These are phyloP conservation scores for Penicillium arizonense DNA, from an alignment of 495 filamentous ascomycete genomes.

Conservation along the genomic window DNA sequence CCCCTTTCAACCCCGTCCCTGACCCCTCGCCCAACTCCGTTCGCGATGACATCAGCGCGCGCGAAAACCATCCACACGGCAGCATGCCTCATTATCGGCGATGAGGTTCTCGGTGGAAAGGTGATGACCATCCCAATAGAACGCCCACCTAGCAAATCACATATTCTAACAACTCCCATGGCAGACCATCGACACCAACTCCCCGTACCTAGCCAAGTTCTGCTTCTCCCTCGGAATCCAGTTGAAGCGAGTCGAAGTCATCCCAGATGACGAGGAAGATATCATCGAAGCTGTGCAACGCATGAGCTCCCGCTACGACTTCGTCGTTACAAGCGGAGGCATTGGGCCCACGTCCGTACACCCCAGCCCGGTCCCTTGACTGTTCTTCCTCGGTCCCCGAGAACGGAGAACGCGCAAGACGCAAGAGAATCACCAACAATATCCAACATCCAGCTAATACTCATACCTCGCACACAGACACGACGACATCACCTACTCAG, in stretches of 20 bases:
- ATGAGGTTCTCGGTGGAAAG: constrained; percentile 97
- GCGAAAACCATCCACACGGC: constrained; percentile 78
- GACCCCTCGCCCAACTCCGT: constrained; percentile 18
- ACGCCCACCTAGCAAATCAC: background rate
- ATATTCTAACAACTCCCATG: background rate
- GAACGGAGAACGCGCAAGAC: background rate
- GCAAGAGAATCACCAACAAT: no score
- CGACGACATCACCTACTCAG: constrained; percentile 95
- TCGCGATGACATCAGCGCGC: constrained; percentile 57
- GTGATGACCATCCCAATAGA: constrained; percentile 36
- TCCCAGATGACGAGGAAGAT: constrained; percentile 84
- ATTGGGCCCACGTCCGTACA: constrained; percentile 84
- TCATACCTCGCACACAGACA: constrained; percentile 52
- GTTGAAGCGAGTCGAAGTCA: constrained; percentile 86
- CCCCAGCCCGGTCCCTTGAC: constrained; percentile 1
- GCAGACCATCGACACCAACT: constrained; percentile 88
- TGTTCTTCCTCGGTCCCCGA: background rate
- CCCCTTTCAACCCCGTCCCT: constrained; percentile 36
- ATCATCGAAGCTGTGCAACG: constrained; percentile 84
- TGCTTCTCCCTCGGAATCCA: constrained; percentile 90
- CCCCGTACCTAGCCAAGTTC: constrained; percentile 84
- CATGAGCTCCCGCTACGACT: constrained; percentile 87
- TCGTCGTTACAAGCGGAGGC: constrained; percentile 91
- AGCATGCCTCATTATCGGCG: constrained; percentile 92
- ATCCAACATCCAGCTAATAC: background rate